phyloP scores from a whole-genome alignment of 371 early-diverging fungal species.

The Lichtheimia corymbifera region DNA sequence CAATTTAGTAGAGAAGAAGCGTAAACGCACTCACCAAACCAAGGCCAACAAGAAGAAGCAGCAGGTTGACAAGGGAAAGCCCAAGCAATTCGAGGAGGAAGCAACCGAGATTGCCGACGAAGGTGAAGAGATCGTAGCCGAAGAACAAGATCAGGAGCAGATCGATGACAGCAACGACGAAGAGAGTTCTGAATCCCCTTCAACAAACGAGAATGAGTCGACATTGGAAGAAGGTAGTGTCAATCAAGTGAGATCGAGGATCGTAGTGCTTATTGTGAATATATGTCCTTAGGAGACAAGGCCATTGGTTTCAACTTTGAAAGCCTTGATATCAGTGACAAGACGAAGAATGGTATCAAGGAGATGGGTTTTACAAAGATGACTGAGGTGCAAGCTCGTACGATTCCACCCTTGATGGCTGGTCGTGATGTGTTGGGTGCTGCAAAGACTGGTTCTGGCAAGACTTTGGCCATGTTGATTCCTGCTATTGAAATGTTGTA shows the following conservation, averaged over 20 bases:
- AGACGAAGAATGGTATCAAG: slow-evolving; percentile 80
- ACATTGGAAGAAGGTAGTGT: neutral
- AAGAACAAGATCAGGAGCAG: slow-evolving; percentile 5
- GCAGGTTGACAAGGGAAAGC: neutral
- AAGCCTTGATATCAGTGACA: slow-evolving; percentile 64
- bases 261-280: neutral
- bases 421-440: slow-evolving; percentile 98
- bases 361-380: slow-evolving; percentile 94
- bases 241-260: neutral
- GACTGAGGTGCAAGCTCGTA: slow-evolving; percentile 98
- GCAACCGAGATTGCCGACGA: slow-evolving; percentile 7
- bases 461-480: slow-evolving; percentile 98
- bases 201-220: neutral
- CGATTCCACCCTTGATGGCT: slow-evolving; percentile 92
- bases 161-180: neutral
- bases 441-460: slow-evolving; percentile 99
- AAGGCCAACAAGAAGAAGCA: slow-evolving; percentile 17
- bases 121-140: slow-evolving; percentile 9
- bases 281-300: neutral
- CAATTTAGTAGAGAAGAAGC: slow-evolving; percentile 15
- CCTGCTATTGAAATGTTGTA: slow-evolving; percentile 93
- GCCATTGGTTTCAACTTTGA: slow-evolving; percentile 53
- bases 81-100: slow-evolving; percentile 8
- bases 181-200: neutral
- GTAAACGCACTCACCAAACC: slow-evolving; percentile 9